phyloP scores from a whole-genome alignment of 352 stramenopile genomes.

The Globisporangium rhizosaccharum region DNA sequence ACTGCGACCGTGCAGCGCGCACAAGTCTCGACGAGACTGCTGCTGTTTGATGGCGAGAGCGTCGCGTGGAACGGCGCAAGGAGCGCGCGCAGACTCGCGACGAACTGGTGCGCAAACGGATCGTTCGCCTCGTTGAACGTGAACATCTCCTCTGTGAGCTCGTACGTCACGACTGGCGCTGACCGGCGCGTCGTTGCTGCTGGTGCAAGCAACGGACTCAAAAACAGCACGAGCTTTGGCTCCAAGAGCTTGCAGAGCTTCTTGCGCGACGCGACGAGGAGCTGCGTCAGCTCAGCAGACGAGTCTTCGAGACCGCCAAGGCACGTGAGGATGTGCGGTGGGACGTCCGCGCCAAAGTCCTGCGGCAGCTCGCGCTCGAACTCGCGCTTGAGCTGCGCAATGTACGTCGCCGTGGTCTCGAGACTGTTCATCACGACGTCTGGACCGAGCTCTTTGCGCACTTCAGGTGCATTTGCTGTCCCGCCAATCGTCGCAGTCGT shows the following conservation, averaged over 20 bases:
- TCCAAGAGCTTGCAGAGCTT: constrained; percentile 75
- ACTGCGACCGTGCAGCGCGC: constrained; percentile 36
- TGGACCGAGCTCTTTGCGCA: constrained; percentile 53
- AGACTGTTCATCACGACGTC: constrained; percentile 85
- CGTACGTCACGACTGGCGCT: constrained; percentile 48
- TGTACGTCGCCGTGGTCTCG: constrained; percentile 67
- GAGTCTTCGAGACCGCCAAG: constrained; percentile 71
- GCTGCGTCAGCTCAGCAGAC: constrained; percentile 55
- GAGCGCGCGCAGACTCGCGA: constrained; percentile 49
- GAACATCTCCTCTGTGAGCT: constrained; percentile 83
- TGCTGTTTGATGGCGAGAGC: constrained; percentile 60
- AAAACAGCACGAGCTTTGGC: constrained; percentile 52
- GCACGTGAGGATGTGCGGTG: constrained; percentile 67
- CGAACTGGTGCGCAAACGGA: constrained; percentile 75
- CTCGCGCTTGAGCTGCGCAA: constrained; percentile 71
- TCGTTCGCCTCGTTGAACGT: constrained; percentile 87
- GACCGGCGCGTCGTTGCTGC: constrained; percentile 35
- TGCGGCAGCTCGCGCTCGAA: constrained; percentile 67
- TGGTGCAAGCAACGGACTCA: constrained; percentile 44
- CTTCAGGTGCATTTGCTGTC: constrained; percentile 20
- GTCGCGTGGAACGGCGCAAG: constrained; percentile 42
- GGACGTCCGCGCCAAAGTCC: constrained; percentile 61
- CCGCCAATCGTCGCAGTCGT: constrained; percentile 12
- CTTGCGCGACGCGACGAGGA: constrained; percentile 63
- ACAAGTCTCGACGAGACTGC: constrained; percentile 40